A percentile compares a stretch with the other conserved stretches of the same genome.
Evolutionary conservation across 2,329 filamentous ascomycete species (phyloP).

Genomic region (Fusarium gaditjirri): DNA sequence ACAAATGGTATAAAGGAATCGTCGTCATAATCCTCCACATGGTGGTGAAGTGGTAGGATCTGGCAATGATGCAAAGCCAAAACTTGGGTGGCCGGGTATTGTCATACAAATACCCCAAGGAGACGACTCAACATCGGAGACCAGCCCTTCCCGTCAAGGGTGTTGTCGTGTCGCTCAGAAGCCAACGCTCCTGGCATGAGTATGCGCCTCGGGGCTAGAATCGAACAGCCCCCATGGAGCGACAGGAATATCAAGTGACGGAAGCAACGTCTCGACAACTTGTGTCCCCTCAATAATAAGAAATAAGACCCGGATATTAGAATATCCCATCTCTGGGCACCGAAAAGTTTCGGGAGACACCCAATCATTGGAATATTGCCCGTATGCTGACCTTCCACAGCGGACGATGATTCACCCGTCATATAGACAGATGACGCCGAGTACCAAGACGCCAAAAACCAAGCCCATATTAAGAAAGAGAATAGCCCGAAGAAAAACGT

Average conservation of each 20-base stretch:
- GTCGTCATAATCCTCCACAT: constrained; percentile 38
- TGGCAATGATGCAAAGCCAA: constrained; percentile 41
- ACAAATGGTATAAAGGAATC: constrained; percentile 30
- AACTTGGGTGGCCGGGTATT: constrained; percentile 43
- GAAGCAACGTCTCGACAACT: constrained; percentile 16
- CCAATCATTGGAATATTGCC: constrained; percentile 4
- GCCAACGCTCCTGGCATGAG: constrained; percentile 31
- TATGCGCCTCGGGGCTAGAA: constrained; percentile 35
- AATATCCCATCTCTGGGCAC: not conserved
- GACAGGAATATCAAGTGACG: constrained; percentile 32
- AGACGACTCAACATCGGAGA: constrained; percentile 43
- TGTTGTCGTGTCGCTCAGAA: constrained; percentile 40
- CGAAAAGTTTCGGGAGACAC: constrained; percentile 11
- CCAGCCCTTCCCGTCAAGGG: constrained; percentile 44
- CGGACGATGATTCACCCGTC: constrained; percentile 25
- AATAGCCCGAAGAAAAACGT: constrained; percentile 20
- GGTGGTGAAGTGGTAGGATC: constrained; percentile 45
- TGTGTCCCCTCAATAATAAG: constrained; percentile 32
- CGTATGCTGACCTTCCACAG: constrained; percentile 26
- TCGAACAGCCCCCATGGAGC: constrained; percentile 36
- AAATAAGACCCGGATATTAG: constrained; percentile 28
- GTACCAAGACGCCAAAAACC: constrained; percentile 41
- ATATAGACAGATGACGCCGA: constrained; percentile 26
- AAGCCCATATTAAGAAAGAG: constrained; percentile 30
- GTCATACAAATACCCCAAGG: constrained; percentile 42